Evolutionary conservation across 352 stramenopile species (phyloP), one percentile per base, ranked within the genome.

Genomic region (Phytophthora tentaculata): DNA sequence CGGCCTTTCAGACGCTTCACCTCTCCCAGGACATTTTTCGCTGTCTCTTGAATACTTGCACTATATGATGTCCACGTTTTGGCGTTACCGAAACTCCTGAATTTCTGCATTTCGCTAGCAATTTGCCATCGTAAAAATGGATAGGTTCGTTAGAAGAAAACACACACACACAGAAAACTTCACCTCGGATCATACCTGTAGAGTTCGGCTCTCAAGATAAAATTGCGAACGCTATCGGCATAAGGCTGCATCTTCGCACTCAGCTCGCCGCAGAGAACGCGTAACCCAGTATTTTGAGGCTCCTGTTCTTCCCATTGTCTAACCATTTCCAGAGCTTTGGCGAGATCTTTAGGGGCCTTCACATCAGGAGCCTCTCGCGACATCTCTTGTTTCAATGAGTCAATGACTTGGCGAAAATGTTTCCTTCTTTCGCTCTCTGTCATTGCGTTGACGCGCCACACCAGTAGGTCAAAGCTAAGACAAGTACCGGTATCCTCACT

Each of bases 381-480:
- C 50, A 60, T 60, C 37, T 43, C 16, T 13, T 55, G 39, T 16
- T 53, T 60, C 6, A 67, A n/a, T 4, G 39, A 8, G 14, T 9
- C 35, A 24, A 61, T 3, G 14, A 67, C 60, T 37, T 67, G 17
- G 12, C 7, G 13, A n/a, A 47, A 35, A n/a, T 67, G 50, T 16
- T 50, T 61, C 6, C 16, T 54, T 28, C 43, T 49, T 12, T 56
- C 50, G n/a, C 19, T 7, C 12, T 20, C 26, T 12, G 29, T 14
- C 60, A 61, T 61, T 22, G 43, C 19, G 28, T 61, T 49, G 1
- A 60, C 41, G 7, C 26, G 41, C 39, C 19, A 67, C 16, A 56
- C 19, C 39, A 56, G 17, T 0, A 67, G 24, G 12, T 67, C 60
- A 17, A 48, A 44, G 28, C 20, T 47, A 24, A 60, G 39, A 35